A percentile compares a stretch with the other conserved stretches of the same genome.
Conservation (phyloP, 2,329 filamentous ascomycete species). For the Aspergillus sp. region DNA sequence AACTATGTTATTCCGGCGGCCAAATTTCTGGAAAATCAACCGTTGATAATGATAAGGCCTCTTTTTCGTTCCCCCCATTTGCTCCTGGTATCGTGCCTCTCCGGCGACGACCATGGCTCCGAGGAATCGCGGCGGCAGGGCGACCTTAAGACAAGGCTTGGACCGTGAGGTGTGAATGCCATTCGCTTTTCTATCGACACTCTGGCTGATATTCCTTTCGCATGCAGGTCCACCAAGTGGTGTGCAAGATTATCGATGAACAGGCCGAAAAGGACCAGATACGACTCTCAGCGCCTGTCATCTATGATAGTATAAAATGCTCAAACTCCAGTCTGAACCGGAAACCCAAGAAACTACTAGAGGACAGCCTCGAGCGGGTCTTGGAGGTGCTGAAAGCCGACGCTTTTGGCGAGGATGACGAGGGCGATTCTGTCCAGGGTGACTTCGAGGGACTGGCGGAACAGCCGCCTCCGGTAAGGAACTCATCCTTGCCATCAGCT, state of each 20-base stretch:
- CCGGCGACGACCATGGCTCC: slow-evolving; percentile 25
- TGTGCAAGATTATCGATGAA: slow-evolving; percentile 66
- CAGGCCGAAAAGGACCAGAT: slow-evolving; percentile 41
- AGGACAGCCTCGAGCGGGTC: slow-evolving; percentile 77
- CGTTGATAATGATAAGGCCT: slow-evolving; percentile 2
- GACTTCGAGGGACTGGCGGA: slow-evolving; percentile 43
- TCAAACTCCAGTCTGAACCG: slow-evolving; percentile 83
- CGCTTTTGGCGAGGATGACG: slow-evolving; percentile 45
- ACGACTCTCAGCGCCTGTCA: slow-evolving; percentile 48
- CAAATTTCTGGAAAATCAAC: slow-evolving; percentile 6
- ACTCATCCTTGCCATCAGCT: too few species aligned
- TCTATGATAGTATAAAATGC: slow-evolving; percentile 71
- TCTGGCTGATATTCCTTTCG: slow-evolving; percentile 6
- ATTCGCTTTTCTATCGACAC: too few species aligned
- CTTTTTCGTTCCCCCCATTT: neutral
- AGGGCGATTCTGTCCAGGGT: slow-evolving; percentile 41
- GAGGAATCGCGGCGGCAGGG: slow-evolving; percentile 33
- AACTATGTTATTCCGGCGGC: slow-evolving; percentile 10
- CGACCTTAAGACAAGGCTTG: slow-evolving; percentile 46
- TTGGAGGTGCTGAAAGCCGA: slow-evolving; percentile 62
- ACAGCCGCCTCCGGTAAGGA: slow-evolving; percentile 23
- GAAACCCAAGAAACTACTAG: slow-evolving; percentile 68
- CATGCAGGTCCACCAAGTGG: slow-evolving; percentile 60
- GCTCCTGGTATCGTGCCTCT: too few species aligned
- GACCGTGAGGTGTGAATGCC: slow-evolving; percentile 52